A percentile compares a stretch with the other conserved stretches of the same genome.
Conservation (phyloP, 1,284 basidiomycete species). For the Trichosporon ovoides region DNA sequence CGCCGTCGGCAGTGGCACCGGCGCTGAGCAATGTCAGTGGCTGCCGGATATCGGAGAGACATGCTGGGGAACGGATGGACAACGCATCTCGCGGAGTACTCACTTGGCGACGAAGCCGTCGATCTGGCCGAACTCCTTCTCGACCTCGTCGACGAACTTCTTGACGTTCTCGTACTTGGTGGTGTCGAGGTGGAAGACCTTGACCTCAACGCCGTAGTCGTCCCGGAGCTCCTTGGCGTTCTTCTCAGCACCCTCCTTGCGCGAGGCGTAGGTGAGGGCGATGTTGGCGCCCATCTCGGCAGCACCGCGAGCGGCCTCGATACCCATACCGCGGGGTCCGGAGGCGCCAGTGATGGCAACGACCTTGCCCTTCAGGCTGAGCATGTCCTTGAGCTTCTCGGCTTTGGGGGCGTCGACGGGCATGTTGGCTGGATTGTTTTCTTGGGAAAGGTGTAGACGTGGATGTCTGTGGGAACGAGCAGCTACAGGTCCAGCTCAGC, state of each 20-base stretch:
- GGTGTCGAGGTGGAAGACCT: slow-evolving; percentile 4
- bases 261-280: slow-evolving; percentile 4
- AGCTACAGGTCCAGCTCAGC: no score
- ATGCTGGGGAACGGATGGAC: no score
- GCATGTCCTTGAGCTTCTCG: not conserved
- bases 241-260: slow-evolving; percentile 5
- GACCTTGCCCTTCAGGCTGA: slow-evolving; percentile 2
- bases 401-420: not conserved
- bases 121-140: slow-evolving; percentile 5
- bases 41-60: no score
- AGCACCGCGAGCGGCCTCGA: slow-evolving; percentile 4
- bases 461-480: not conserved
- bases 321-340: slow-evolving; percentile 1
- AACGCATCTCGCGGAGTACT: not conserved
- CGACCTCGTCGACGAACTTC: slow-evolving; percentile 5
- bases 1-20: slow-evolving; percentile 5
- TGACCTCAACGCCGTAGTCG: slow-evolving; percentile 1
- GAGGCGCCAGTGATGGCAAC: slow-evolving; percentile 6
- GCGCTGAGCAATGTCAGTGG: not conserved
- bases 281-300: slow-evolving; percentile 5
- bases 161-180: not conserved
- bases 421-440: not conserved
- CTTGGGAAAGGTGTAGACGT: not conserved
- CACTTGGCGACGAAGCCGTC: slow-evolving; percentile 7
- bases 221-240: slow-evolving; percentile 1